phyloP scores from a whole-genome alignment of 2,329 filamentous ascomycete species.

The Epichloe uncinata region DNA sequence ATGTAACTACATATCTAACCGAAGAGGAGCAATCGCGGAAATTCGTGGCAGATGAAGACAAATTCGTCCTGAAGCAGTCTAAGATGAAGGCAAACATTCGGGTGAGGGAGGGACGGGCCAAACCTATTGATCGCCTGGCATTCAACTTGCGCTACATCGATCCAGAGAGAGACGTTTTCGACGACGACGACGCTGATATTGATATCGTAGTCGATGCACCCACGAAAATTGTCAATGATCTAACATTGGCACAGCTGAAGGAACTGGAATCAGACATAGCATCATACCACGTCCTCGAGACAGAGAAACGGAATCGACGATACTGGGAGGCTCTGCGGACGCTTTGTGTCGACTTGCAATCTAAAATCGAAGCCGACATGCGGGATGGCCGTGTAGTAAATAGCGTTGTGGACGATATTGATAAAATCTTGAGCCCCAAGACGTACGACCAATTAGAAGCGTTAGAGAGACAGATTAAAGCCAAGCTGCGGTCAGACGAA shows the following conservation, averaged over 20 bases:
- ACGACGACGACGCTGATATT: slow-evolving; percentile 65
- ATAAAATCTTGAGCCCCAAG: slow-evolving; percentile 76
- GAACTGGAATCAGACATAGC: slow-evolving; percentile 73
- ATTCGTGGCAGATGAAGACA: slow-evolving; percentile 91
- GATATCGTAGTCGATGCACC: slow-evolving; percentile 68
- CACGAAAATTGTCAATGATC: slow-evolving; percentile 61
- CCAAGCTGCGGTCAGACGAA: slow-evolving; percentile 77
- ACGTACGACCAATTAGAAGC: slow-evolving; percentile 73
- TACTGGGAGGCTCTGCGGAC: slow-evolving; percentile 89
- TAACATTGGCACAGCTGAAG: slow-evolving; percentile 52
- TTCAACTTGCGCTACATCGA: slow-evolving; percentile 87
- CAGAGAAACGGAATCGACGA: slow-evolving; percentile 60
- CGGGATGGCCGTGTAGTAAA: slow-evolving; percentile 62
- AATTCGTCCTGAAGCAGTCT: slow-evolving; percentile 88
- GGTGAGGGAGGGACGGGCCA: slow-evolving; percentile 79
- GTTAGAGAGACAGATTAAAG: slow-evolving; percentile 74
- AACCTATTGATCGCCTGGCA: slow-evolving; percentile 85
- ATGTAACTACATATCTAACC: slow-evolving; percentile 39
- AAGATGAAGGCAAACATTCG: slow-evolving; percentile 97
- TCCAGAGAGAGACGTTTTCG: slow-evolving; percentile 68
- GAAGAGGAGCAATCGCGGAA: slow-evolving; percentile 66
- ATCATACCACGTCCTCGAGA: slow-evolving; percentile 72
- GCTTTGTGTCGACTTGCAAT: slow-evolving; percentile 64
- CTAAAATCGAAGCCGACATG: slow-evolving; percentile 46
- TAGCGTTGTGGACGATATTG: slow-evolving; percentile 77